These are phyloP conservation scores for Dictyostelium capitatum DNA, from an alignment of 78 protist species.

Conservation along the genomic window DNA sequence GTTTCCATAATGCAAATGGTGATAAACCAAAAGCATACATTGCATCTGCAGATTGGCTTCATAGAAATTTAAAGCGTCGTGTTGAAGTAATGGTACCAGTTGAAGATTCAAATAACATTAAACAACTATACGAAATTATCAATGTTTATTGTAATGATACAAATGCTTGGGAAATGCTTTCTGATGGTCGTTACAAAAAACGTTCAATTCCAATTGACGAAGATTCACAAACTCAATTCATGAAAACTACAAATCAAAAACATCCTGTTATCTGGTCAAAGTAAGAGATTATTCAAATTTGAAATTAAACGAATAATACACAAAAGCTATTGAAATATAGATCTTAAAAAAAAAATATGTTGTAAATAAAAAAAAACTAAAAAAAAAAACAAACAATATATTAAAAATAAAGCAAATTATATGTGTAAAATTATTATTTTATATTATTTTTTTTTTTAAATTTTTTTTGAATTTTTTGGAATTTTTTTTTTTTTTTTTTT, in stretches of 20 bases:
- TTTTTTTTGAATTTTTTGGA: too few species aligned
- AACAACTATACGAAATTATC: slow-evolving; percentile 38
- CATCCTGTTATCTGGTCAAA: slow-evolving; percentile 59
- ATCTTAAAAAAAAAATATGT: too few species aligned
- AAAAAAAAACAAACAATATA: too few species aligned
- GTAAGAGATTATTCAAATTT: too few species aligned
- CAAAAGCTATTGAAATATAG: too few species aligned
- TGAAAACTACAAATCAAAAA: slow-evolving; percentile 27
- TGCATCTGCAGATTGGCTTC: slow-evolving; percentile 76
- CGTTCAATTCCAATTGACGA: slow-evolving; percentile 30
- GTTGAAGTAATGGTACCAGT: slow-evolving; percentile 77
- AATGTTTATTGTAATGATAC: slow-evolving; percentile 60
- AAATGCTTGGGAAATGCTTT: slow-evolving; percentile 74
- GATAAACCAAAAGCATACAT: slow-evolving; percentile 44
- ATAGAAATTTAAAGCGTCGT: slow-evolving; percentile 61
- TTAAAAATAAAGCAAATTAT: too few species aligned
- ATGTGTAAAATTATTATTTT: too few species aligned
- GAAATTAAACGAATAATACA: too few species aligned
- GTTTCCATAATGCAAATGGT: slow-evolving; percentile 49
- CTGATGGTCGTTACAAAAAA: slow-evolving; percentile 77
- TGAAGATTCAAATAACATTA: slow-evolving; percentile 48
- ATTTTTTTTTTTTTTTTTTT: too few species aligned
- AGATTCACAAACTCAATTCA: slow-evolving; percentile 45
- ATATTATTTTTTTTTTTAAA: too few species aligned
- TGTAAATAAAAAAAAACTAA: too few species aligned